Evolutionary conservation across 2,329 filamentous ascomycete genomes (phyloP).

Genomic region (Colletotrichum chlorophyti): DNA sequence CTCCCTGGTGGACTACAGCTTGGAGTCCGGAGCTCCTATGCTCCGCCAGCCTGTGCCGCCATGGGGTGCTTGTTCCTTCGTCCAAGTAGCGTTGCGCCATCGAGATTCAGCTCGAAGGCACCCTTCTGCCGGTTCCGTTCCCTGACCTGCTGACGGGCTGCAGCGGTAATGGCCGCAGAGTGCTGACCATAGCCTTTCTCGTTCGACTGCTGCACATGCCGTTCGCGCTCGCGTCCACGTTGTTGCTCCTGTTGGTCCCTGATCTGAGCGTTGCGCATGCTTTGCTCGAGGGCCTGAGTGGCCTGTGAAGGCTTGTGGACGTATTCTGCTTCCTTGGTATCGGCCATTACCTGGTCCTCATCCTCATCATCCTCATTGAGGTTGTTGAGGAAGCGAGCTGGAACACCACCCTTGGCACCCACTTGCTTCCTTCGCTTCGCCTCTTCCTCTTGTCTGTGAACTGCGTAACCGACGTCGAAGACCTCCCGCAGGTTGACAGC

Average conservation of each 20-base stretch:
- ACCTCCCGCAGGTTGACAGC: constrained; percentile 96
- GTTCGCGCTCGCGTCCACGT: constrained; percentile 58
- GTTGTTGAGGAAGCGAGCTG: constrained; percentile 56
- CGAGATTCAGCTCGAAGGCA: constrained; percentile 89
- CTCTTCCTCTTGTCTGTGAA: constrained; percentile 96
- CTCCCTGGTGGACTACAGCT: constrained; percentile 7
- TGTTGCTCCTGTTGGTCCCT: constrained; percentile 60
- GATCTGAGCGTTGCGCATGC: constrained; percentile 84
- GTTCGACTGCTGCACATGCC: constrained; percentile 38
- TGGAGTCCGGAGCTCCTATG: constrained; percentile 23
- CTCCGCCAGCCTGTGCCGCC: constrained; percentile 48
- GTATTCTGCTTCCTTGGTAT: constrained; percentile 60
- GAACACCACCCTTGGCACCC: constrained; percentile 72
- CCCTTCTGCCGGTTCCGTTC: constrained; percentile 74
- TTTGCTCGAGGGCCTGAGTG: constrained; percentile 80
- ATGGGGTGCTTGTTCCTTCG: constrained; percentile 64
- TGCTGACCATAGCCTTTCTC: constrained; percentile 87
- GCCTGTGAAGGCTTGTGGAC: constrained; percentile 50
- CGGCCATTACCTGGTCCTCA: constrained; percentile 67
- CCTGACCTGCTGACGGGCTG: constrained; percentile 79
- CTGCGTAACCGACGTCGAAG: constrained; percentile 97
- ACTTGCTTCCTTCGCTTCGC: constrained; percentile 89
- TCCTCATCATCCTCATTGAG: constrained; percentile 75
- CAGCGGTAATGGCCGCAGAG: constrained; percentile 81
- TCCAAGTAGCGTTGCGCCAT: constrained; percentile 88